Evolutionary conservation across 192 early-diverging fungal species (phyloP).

Genomic region (Neocallimastix lanati): DNA sequence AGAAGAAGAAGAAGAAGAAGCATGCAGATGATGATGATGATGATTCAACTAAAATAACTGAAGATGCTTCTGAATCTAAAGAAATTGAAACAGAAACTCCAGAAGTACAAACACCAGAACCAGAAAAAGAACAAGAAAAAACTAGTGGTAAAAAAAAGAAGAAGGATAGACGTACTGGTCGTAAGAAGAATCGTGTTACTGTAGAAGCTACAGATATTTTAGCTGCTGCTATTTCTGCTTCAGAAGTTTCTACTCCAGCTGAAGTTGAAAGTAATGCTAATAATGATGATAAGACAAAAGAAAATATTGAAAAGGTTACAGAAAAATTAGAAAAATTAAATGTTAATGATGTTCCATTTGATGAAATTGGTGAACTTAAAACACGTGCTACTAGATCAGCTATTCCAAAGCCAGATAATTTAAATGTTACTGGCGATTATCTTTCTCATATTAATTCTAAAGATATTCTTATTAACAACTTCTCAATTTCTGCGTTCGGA

Average conservation of each 20-base stretch:
- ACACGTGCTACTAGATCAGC: slow-evolving; percentile 14
- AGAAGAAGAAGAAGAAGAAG: background rate
- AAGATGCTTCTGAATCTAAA: background rate
- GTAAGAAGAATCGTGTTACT: background rate
- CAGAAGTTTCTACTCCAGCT: background rate
- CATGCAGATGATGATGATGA: background rate
- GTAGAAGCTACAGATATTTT: background rate
- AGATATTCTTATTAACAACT: slow-evolving; percentile 11
- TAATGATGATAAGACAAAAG: background rate
- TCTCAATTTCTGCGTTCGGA: slow-evolving; percentile 8
- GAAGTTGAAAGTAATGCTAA: background rate
- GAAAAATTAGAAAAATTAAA: background rate
- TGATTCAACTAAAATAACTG: background rate
- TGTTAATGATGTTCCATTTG: background rate
- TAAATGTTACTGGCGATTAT: slow-evolving; percentile 1
- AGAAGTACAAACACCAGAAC: background rate
- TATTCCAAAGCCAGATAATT: slow-evolving; percentile 12
- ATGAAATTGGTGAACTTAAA: slow-evolving; percentile 1
- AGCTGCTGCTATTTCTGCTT: background rate
- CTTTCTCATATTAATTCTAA: slow-evolving; percentile 2
- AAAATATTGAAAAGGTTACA: background rate
- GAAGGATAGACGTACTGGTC: background rate
- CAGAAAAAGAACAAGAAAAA: background rate
- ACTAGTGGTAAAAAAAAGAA: background rate
- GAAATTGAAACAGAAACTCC: background rate